Base-by-base conservation (phyloP, 2,329 filamentous ascomycete species). In the Cladosporium sp. region DNA sequence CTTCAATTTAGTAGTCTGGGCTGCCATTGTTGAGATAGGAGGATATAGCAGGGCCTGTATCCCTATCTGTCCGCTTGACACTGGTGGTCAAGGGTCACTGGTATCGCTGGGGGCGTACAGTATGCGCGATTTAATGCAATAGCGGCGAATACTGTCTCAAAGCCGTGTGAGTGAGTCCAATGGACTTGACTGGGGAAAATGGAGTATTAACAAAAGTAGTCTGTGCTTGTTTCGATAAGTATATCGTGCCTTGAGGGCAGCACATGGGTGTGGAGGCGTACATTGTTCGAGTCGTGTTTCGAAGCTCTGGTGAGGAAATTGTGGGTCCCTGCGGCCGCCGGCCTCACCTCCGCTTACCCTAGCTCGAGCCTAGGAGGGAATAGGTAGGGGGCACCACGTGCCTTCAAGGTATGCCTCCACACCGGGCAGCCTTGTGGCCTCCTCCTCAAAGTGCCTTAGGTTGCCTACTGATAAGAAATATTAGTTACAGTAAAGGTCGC, bases 1-100 rank as follows among this genome's bases (percentile, higher is more conserved):
- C 51, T 67, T 69, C 21, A 67, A 34, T 46, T 48, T 64, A 16
- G 16, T 56, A 30, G 58, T 14, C 10, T 18, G 25, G 8, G 14
- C 1, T 51, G 49, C 49, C 49, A 53, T 53, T 10, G 25, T n/a
- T n/a, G 10, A 13, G n/a, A 46, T 8, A 23, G n/a, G 39, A 13
- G 39, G 10, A 46, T 46, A 3, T 10, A n/a, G 7, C 10, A 46
- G 39, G 8, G 4, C 1, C 39, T 46, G n/a, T 23, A 3, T 11
- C n/a, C 39, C 39, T 46, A 21, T 46, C 10, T 46, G 10, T 46
- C 39, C 39, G 39, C 39, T 43, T 43, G 36, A 7, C 10, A 2
- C 36, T 46, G 39, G n/a, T 46, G 39, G 21, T 13, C 34, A 39
- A 39, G 34, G 34, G 7, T 46, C 39, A 46, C 39, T 46, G 39